These are phyloP conservation scores for Debaryomyces tyrocola DNA, from an alignment of 805 yeast species.

Conservation along the genomic window DNA sequence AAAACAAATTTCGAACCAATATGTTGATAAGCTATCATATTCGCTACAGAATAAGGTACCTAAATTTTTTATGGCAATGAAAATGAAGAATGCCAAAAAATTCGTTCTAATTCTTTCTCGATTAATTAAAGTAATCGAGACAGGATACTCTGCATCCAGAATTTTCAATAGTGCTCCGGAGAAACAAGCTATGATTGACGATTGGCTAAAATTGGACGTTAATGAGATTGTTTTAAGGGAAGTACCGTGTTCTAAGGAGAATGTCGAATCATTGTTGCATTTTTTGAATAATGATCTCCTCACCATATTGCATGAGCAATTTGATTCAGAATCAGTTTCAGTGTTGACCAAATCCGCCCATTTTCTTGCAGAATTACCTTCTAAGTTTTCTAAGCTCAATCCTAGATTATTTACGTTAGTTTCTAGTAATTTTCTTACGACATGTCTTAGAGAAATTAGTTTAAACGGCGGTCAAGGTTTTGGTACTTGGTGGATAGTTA, in stretches of 20 bases:
- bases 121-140: slow-evolving; percentile 52
- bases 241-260: slow-evolving; percentile 46
- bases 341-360: slow-evolving; percentile 16
- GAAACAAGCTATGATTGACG: slow-evolving; percentile 50
- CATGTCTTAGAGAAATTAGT: slow-evolving; percentile 62
- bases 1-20: slow-evolving; percentile 50
- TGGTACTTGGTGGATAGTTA: slow-evolving; percentile 72
- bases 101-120: slow-evolving; percentile 56
- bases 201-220: slow-evolving; percentile 58
- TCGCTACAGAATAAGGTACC: slow-evolving; percentile 47
- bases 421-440: slow-evolving; percentile 53
- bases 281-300: slow-evolving; percentile 37
- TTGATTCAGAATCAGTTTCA: slow-evolving; percentile 21
- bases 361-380: slow-evolving; percentile 44
- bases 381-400: slow-evolving; percentile 47
- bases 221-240: slow-evolving; percentile 47
- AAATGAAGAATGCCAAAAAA: slow-evolving; percentile 51
- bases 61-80: slow-evolving; percentile 47
- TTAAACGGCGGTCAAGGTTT: slow-evolving; percentile 58
- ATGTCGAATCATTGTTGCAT: slow-evolving; percentile 28
- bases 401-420: slow-evolving; percentile 58
- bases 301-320: slow-evolving; percentile 12
- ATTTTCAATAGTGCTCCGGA: slow-evolving; percentile 46
- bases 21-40: slow-evolving; percentile 45
- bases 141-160: slow-evolving; percentile 50